These are phyloP conservation scores for Mycogone perniciosa DNA, from an alignment of 2,329 filamentous ascomycete species.

Conservation along the genomic window DNA sequence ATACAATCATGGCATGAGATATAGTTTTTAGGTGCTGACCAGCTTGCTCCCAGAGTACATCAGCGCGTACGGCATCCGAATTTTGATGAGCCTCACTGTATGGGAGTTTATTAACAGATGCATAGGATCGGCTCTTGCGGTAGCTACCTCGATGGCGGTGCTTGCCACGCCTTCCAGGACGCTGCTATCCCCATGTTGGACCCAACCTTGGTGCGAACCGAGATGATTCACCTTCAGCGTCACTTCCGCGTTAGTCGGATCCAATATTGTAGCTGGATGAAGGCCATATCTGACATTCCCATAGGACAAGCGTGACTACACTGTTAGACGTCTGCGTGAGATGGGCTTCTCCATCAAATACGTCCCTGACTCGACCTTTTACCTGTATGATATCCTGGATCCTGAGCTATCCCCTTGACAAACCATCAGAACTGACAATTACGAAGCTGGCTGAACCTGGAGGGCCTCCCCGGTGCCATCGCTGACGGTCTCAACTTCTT, in stretches of 20 bases:
- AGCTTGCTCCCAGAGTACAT: conserved; percentile 63
- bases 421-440: background rate
- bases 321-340: conserved; percentile 67
- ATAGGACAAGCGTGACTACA: conserved; percentile 83
- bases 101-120: conserved; percentile 4
- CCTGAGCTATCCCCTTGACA: background rate
- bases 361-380: conserved; percentile 88
- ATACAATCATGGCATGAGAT: background rate
- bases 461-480: conserved; percentile 69
- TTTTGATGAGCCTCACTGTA: conserved; percentile 19
- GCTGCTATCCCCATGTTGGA: conserved; percentile 92
- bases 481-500: conserved; percentile 96
- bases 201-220: conserved; percentile 67
- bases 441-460: conserved; percentile 51
- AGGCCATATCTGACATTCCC: background rate
- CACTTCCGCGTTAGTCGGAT: conserved; percentile 64
- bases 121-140: conserved; percentile 75
- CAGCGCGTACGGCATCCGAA: conserved; percentile 50
- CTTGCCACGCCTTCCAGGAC: conserved; percentile 93
- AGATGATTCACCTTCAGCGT: conserved; percentile 83
- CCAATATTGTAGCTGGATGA: background rate
- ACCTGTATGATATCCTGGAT: conserved; percentile 56
- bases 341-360: conserved; percentile 86
- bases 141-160: conserved; percentile 89
- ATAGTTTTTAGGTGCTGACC: background rate